These are phyloP conservation scores for Aspergillus unguis DNA, from an alignment of 2,329 filamentous ascomycete genomes.

Conservation along the genomic window DNA sequence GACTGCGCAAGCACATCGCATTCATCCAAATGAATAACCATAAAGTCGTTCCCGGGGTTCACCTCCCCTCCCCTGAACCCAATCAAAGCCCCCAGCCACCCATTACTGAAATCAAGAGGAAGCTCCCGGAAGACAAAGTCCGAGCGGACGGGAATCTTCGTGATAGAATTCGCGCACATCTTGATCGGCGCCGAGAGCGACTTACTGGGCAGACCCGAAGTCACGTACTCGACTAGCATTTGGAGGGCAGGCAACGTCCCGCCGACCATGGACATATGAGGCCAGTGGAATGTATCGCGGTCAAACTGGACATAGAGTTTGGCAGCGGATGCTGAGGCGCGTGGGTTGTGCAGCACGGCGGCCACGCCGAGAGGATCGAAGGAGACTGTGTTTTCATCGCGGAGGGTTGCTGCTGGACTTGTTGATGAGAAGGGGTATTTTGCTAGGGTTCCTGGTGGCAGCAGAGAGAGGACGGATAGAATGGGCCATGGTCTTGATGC, in stretches of 20 bases:
- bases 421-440: conserved; percentile 14
- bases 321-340: conserved; percentile 29
- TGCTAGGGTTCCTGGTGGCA: conserved; percentile 5
- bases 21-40: conserved; percentile 25
- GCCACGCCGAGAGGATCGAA: conserved; percentile 36
- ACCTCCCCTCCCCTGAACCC: conserved; percentile 23
- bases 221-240: conserved; percentile 31
- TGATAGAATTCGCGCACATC: conserved; percentile 28
- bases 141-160: conserved; percentile 26
- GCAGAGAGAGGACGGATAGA: background rate
- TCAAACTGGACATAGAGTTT: conserved; percentile 31
- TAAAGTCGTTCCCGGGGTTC: conserved; percentile 29
- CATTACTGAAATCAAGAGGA: conserved; percentile 28
- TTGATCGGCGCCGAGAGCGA: conserved; percentile 19
- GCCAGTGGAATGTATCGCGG: conserved; percentile 27
- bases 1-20: conserved; percentile 1
- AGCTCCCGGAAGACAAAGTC: conserved; percentile 32
- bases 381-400: conserved; percentile 20
- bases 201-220: conserved; percentile 25
- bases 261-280: conserved; percentile 33
- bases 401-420: conserved; percentile 15
- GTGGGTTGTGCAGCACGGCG: conserved; percentile 30
- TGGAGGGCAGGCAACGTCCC: conserved; percentile 30
- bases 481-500: background rate
- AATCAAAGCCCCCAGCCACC: conserved; percentile 28